Evolutionary conservation across 1,284 basidiomycete genomes (phyloP).

Genomic region (Ceratobasidium sp.): DNA sequence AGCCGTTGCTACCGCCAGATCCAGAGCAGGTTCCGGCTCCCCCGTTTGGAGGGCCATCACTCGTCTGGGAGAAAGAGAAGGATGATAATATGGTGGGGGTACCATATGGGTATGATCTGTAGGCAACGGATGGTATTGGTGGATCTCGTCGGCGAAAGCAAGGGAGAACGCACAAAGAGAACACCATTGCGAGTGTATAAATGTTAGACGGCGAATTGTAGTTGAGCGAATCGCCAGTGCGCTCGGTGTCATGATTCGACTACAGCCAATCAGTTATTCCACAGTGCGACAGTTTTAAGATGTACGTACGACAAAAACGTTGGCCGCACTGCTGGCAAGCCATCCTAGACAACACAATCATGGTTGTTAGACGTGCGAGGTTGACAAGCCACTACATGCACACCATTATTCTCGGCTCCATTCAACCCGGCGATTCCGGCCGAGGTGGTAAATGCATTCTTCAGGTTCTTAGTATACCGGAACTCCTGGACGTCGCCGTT

Average conservation of each 20-base stretch:
- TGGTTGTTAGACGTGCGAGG: not conserved
- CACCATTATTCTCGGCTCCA: slow-evolving; percentile 67
- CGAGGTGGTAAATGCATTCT: slow-evolving; percentile 65
- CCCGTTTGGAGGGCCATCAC: slow-evolving; percentile 49
- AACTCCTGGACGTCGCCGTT: slow-evolving; percentile 60
- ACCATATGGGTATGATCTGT: slow-evolving; percentile 49
- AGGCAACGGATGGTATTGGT: not conserved
- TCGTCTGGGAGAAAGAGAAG: slow-evolving; percentile 49
- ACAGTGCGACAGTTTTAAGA: not conserved
- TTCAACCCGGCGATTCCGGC: slow-evolving; percentile 67
- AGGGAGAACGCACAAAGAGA: slow-evolving; percentile 63
- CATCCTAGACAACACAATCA: slow-evolving; percentile 62
- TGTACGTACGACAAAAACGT: slow-evolving; percentile 67
- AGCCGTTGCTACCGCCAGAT: slow-evolving; percentile 48
- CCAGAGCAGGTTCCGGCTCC: slow-evolving; percentile 48
- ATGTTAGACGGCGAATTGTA: slow-evolving; percentile 72
- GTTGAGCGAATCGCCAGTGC: slow-evolving; percentile 71
- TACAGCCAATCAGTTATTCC: not conserved
- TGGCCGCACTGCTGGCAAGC: slow-evolving; percentile 67
- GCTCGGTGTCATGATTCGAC: slow-evolving; percentile 77
- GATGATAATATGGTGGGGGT: slow-evolving; percentile 50
- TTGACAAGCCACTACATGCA: not conserved
- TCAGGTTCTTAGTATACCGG: slow-evolving; percentile 69
- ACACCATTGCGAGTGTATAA: slow-evolving; percentile 70
- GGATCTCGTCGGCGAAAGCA: not conserved